phyloP scores from a whole-genome alignment of 139 green algal genomes.

The Medakamo hakoo region DNA sequence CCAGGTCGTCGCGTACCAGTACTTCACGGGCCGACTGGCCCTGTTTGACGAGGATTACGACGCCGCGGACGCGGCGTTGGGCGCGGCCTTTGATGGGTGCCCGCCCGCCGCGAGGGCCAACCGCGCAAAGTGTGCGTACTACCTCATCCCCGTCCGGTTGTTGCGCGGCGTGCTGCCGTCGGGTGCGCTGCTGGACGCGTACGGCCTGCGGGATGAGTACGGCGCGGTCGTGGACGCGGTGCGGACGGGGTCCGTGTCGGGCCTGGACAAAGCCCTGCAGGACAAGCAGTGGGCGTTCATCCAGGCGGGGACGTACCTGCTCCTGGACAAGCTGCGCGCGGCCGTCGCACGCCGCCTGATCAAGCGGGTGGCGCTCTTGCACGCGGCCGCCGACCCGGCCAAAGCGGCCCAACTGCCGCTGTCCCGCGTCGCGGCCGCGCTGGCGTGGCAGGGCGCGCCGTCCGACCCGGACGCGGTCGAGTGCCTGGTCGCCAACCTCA shows the following conservation, averaged over 20 bases:
- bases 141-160: constrained; percentile 48
- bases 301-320: constrained; percentile 45
- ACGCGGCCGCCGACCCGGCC: constrained; percentile 27
- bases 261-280: constrained; percentile 29
- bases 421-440: constrained; percentile 18
- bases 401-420: constrained; percentile 41
- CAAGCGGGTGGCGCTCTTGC: constrained; percentile 29
- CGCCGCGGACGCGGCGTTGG: constrained; percentile 31
- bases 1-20: constrained; percentile 51
- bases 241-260: constrained; percentile 28
- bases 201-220: constrained; percentile 38
- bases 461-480: constrained; percentile 70
- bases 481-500: constrained; percentile 72
- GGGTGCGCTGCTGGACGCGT: constrained; percentile 22
- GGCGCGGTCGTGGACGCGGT: constrained; percentile 25
- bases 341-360: constrained; percentile 45
- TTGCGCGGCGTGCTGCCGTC: constrained; percentile 37
- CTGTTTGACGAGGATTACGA: constrained; percentile 61
- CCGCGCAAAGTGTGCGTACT: constrained; percentile 40
- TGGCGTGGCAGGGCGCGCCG: constrained; percentile 21
- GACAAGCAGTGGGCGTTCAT: constrained; percentile 36
- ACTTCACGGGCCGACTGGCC: constrained; percentile 51
- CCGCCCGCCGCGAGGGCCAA: constrained; percentile 24
- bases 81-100: constrained; percentile 50
- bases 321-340: constrained; percentile 60